These are phyloP conservation scores for Erodium texanum DNA, from an alignment of 441 rosid genomes.

Conservation along the genomic window DNA sequence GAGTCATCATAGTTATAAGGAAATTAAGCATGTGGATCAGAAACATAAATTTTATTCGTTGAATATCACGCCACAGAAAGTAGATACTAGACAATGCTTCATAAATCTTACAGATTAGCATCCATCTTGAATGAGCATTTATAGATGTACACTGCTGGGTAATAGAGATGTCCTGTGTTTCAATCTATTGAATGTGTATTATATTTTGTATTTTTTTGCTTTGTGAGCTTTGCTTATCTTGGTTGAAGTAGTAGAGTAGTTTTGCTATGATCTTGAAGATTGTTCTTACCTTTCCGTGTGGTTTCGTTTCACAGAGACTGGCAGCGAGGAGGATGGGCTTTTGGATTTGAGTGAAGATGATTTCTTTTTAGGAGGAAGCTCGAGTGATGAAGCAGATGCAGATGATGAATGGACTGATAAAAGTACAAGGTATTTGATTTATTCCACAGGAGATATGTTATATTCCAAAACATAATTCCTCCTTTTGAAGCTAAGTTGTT, in stretches of 20 bases:
- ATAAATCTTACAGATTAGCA: too few species aligned
- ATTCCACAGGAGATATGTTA: neutral
- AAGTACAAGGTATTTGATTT: constrained; percentile 53
- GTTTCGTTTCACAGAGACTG: constrained; percentile 52
- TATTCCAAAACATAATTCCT: neutral
- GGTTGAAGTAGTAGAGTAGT: neutral
- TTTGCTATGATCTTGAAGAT: neutral
- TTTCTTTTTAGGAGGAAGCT: constrained; percentile 69
- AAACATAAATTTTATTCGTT: too few species aligned
- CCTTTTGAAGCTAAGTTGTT: neutral
- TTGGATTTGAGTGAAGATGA: constrained; percentile 86
- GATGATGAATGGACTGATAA: constrained; percentile 87
- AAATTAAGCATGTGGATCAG: too few species aligned
- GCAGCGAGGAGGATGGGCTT: constrained; percentile 90
- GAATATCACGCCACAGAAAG: too few species aligned
- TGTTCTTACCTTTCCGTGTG: neutral
- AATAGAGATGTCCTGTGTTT: too few species aligned
- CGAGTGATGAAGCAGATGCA: constrained; percentile 13
- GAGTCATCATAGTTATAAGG: too few species aligned
- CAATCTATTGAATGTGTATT: too few species aligned
- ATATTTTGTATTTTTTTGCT: too few species aligned
- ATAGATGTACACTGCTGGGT: too few species aligned
- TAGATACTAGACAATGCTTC: too few species aligned
- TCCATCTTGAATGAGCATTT: too few species aligned
- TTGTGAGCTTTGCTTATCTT: too few species aligned